Base-by-base conservation (phyloP, 352 stramenopile genomes). In the Pythium sp. region DNA sequence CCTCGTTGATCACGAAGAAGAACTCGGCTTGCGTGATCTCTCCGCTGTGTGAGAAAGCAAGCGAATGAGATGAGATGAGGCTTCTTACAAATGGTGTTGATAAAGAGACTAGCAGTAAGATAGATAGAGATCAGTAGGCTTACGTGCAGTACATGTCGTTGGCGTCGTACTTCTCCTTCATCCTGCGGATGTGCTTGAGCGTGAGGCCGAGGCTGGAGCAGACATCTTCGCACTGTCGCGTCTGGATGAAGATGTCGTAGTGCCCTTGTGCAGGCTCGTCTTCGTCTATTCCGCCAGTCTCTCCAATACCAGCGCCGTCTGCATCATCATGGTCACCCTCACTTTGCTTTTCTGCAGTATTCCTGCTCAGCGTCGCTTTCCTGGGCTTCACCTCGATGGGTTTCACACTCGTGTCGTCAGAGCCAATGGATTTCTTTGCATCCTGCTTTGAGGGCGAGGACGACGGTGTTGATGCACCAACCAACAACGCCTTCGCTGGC, bases 61-160 rank as follows among this genome's bases (percentile, higher is more conserved):
- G 7, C 20, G 34, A 32, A 32, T 32, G 5, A 22, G 41, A 36
- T 12, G 15, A 14, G 15, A 8, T 49, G 41, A 49, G 41, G 36
- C 9, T 0, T 49, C 41, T n/a, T 22, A 49, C 41, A 5, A 47
- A 47, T 47, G 41, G n/a, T n/a, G 15, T 47, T 47, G 41, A 34
- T 32, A 54, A 64, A 32, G 11, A 38, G 14, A 12, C 26, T 22
- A 53, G 43, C 30, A 54, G 43, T 18, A 14, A 46, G 24, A 41
- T 32, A 43, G 20, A 18, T 6, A 24, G 11, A 32, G 36, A 14
- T 1, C 5, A 47, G 20, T 20, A 41, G 0, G 80, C 82, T 68
- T 81, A 91, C 81, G 77, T 86, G 65, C 83, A 77, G 65, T 86
- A 92, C 82, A 92, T 90, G 66, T 90, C 82, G 76, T 90, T 92